These are phyloP conservation scores for Plasmodium cynomolgi DNA, from an alignment of 169 alveolate genomes.

Conservation along the genomic window DNA sequence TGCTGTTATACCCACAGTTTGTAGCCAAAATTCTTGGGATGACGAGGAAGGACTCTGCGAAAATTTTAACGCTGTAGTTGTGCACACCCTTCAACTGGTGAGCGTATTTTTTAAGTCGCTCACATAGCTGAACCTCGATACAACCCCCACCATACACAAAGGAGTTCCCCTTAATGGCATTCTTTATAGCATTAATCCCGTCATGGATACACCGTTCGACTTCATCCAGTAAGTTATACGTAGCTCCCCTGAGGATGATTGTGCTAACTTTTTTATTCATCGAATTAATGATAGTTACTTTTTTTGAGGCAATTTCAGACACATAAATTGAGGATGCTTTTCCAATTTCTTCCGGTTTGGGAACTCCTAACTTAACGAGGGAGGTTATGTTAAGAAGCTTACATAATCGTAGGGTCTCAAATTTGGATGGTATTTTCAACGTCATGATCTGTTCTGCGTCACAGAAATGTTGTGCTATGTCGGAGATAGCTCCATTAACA, in stretches of 20 bases:
- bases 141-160: conserved; percentile 98
- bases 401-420: conserved; percentile 96
- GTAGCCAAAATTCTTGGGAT: conserved; percentile 98
- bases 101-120: conserved; percentile 89
- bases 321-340: conserved; percentile 92
- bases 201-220: conserved; percentile 98
- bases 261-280: conserved; percentile 89
- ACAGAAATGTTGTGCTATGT: conserved; percentile 96
- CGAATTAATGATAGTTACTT: conserved; percentile 86
- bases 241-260: conserved; percentile 97
- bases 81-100: conserved; percentile 92
- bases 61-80: conserved; percentile 97
- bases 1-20: conserved; percentile 95
- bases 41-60: conserved; percentile 97
- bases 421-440: conserved; percentile 93
- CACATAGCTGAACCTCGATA: conserved; percentile 93
- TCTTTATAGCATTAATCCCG: conserved; percentile 83
- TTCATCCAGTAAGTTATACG: conserved; percentile 97
- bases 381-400: conserved; percentile 96
- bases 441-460: conserved; percentile 96
- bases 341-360: conserved; percentile 97
- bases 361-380: conserved; percentile 93
- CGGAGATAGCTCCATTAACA: conserved; percentile 96
- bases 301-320: conserved; percentile 95
- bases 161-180: conserved; percentile 89